phyloP scores from a whole-genome alignment of 169 alveolate species.

The Nephromyces sp. region DNA sequence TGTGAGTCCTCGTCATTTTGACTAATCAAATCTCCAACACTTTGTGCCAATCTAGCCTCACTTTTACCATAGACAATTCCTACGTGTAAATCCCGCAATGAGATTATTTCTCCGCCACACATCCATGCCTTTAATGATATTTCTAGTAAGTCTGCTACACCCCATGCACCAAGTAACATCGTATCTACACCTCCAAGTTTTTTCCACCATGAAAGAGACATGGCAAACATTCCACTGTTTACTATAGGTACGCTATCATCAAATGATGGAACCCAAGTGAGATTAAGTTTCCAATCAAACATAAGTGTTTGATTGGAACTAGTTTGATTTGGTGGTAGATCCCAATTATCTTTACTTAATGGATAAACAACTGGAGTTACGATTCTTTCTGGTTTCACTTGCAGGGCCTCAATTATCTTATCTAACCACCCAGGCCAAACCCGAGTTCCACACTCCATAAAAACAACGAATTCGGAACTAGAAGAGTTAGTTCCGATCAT shows the following conservation, averaged over 20 bases:
- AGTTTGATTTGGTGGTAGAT: slow-evolving; percentile 36
- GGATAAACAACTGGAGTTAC: slow-evolving; percentile 30
- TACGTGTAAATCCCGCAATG: slow-evolving; percentile 26
- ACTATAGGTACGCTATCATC: slow-evolving; percentile 40
- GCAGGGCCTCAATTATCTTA: slow-evolving; percentile 27
- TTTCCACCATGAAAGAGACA: slow-evolving; percentile 49
- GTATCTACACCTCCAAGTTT: slow-evolving; percentile 44
- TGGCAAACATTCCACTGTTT: slow-evolving; percentile 48
- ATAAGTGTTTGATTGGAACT: slow-evolving; percentile 51
- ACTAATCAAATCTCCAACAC: too few species aligned
- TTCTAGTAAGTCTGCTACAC: slow-evolving; percentile 56
- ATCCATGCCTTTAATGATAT: slow-evolving; percentile 45
- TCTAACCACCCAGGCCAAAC: slow-evolving; percentile 42
- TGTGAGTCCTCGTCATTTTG: too few species aligned
- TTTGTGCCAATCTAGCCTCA: too few species aligned
- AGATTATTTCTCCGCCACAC: slow-evolving; percentile 48
- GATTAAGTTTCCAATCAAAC: slow-evolving; percentile 48
- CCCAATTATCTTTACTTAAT: slow-evolving; percentile 33
- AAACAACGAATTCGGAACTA: too few species aligned
- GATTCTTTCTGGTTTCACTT: slow-evolving; percentile 36
- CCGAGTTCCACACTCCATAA: slow-evolving; percentile 47
- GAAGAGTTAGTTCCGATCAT: too few species aligned
- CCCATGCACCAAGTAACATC: slow-evolving; percentile 52
- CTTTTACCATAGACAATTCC: slow-evolving; percentile 42
- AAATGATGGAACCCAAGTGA: slow-evolving; percentile 35